Evolutionary conservation across 169 alveolate genomes (phyloP).

Genomic region (Fabrea salina): DNA sequence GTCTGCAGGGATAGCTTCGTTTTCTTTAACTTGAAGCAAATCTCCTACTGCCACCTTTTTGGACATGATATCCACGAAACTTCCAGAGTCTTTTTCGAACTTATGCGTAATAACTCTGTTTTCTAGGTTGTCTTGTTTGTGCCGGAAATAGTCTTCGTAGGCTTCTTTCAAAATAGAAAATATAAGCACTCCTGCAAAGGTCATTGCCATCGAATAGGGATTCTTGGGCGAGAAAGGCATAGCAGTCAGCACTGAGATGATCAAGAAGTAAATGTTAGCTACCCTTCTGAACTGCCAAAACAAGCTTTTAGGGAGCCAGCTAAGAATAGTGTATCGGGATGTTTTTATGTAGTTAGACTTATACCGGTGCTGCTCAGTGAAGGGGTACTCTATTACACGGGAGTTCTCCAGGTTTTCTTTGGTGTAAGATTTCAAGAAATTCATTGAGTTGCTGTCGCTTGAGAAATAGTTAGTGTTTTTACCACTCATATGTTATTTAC

Average conservation of each 20-base stretch:
- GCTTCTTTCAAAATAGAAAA: constrained; percentile 78
- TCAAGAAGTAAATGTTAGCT: constrained; percentile 75
- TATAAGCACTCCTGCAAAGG: constrained; percentile 66
- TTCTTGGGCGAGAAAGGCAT: constrained; percentile 73
- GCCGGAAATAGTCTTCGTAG: constrained; percentile 68
- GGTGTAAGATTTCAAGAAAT: too few species aligned
- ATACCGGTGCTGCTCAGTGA: too few species aligned
- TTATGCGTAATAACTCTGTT: constrained; percentile 44
- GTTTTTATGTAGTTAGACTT: constrained; percentile 47
- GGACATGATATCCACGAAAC: constrained; percentile 69
- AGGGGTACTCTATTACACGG: too few species aligned
- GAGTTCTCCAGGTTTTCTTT: too few species aligned
- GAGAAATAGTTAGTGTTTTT: too few species aligned
- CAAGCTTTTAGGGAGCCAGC: constrained; percentile 71
- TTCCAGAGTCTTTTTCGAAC: constrained; percentile 14
- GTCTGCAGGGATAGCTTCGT: constrained; percentile 65
- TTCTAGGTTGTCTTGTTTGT: constrained; percentile 57
- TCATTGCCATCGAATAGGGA: constrained; percentile 71
- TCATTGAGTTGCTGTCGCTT: too few species aligned
- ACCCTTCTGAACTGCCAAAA: constrained; percentile 69
- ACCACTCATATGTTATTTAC: too few species aligned
- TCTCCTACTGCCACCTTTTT: constrained; percentile 90
- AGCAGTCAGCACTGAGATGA: constrained; percentile 67
- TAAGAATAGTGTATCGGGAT: constrained; percentile 55
- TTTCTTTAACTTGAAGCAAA: constrained; percentile 42